These are phyloP conservation scores for Aspergillus fijiensis DNA, from an alignment of 2,329 filamentous ascomycete species.

Conservation along the genomic window DNA sequence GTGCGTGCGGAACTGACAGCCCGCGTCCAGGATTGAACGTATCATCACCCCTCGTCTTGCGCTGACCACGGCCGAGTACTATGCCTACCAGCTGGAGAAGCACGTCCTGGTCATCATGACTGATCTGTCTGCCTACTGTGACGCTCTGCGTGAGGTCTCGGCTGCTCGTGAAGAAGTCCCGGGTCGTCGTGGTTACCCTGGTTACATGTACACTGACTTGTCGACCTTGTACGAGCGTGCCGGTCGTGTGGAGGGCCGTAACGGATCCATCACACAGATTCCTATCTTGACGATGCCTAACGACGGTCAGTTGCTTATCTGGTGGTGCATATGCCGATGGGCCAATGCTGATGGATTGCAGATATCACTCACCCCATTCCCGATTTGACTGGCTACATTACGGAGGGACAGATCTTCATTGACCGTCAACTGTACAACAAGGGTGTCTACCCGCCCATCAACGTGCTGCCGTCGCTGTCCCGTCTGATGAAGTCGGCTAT, in stretches of 20 bases:
- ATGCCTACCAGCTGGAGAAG: conserved; percentile 99
- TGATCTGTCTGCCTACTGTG: conserved; percentile 96
- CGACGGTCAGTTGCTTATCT: conserved; percentile 62
- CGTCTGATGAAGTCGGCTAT: conserved; percentile 99
- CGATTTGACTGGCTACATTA: conserved; percentile 98
- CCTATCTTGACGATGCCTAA: conserved; percentile 99
- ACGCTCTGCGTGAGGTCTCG: conserved; percentile 97
- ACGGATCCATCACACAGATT: conserved; percentile 98
- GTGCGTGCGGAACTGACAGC: conserved; percentile 6
- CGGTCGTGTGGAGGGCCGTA: conserved; percentile 92
- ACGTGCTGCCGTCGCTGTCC: conserved; percentile 94
- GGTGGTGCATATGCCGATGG: neutral
- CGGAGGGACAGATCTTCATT: conserved; percentile 97
- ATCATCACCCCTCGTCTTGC: conserved; percentile 99
- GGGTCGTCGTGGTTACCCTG: conserved; percentile 97
- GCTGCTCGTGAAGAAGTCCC: conserved; percentile 98
- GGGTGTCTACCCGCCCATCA: conserved; percentile 97
- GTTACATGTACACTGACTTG: conserved; percentile 99
- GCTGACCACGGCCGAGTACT: conserved; percentile 98
- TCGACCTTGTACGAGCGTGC: conserved; percentile 99
- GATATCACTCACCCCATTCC: conserved; percentile 99
- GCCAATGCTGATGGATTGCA: conserved; percentile 28
- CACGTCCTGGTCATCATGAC: conserved; percentile 98
- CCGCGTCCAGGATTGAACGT: conserved; percentile 77
- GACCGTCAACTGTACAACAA: conserved; percentile 93